Base-by-base conservation (phyloP, 495 filamentous ascomycete genomes). In the Usnea hakonensis region DNA sequence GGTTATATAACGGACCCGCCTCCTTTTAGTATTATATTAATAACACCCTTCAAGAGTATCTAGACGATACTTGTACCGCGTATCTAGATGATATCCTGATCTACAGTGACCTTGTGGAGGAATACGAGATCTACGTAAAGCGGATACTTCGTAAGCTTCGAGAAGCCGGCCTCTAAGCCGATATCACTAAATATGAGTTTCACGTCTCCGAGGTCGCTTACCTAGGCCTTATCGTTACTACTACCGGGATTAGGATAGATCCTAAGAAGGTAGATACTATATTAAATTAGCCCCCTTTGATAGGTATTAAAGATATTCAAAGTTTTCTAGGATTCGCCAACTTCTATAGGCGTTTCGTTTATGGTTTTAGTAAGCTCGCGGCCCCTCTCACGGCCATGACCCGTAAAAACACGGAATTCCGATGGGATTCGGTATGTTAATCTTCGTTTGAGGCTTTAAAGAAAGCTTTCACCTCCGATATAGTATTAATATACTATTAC, bases 21-120 rank as follows among this genome's bases (percentile, higher is more conserved):
- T 70, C 65, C 0, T 76, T 71, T 33, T 64, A 76, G 28, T 16
- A 60, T 2, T 73, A 61, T 37, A 74, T 74, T 35, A 74, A 76
- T 53, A 23, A 69, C 26, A 60, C 41, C 1, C 40, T 75, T 0
- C 2, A 16, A 1, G 65, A 61, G 1, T 61, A 21, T 40, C 9
- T 61, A 1, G 28, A 61, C n/a, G 21, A 38, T 3, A 40, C 40
- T 17, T 61, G 23, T 30, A 19, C 21, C 1, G 17, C 30, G 0
- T 61, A 61, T 7, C 4, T 61, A 3, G 37, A 73, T 35, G 54
- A 60, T 52, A 64, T 69, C 23, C 28, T 71, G 1, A 69, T 70
- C 32, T 71, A 67, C 30, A 63, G 23, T 21, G 36, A 64, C 30
- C 32, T 32, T 19, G 8, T 32, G 10, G 60, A 43, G 11, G 52